A percentile compares a stretch with the other conserved stretches of the same genome.
Conservation (phyloP, 2,329 filamentous ascomycete genomes). For the Teratosphaeria gauchensis region DNA sequence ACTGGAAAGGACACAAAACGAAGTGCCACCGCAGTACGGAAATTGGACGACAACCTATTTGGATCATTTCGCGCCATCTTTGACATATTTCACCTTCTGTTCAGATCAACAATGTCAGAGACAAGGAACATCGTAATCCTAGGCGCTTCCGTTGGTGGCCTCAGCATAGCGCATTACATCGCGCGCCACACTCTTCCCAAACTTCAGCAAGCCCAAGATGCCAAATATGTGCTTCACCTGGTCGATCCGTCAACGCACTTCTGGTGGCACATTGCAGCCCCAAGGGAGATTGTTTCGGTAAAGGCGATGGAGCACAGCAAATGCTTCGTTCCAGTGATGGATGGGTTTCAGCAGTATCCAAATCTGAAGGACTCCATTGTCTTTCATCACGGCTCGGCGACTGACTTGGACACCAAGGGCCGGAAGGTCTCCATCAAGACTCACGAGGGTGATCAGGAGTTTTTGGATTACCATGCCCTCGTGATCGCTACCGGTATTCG, state of each 20-base stretch:
- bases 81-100: neutral
- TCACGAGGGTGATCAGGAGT: constrained; percentile 21
- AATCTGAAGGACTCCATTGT: constrained; percentile 23
- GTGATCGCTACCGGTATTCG: constrained; percentile 47
- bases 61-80: neutral
- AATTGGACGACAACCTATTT: neutral
- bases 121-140: constrained; percentile 41
- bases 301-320: constrained; percentile 38
- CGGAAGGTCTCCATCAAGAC: constrained; percentile 37
- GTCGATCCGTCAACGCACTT: constrained; percentile 45
- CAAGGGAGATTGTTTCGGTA: constrained; percentile 43
- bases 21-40: neutral
- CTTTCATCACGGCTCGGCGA: constrained; percentile 43
- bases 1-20: neutral
- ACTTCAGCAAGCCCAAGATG: constrained; percentile 18
- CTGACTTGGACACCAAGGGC: constrained; percentile 33
- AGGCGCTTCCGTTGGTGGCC: constrained; percentile 44
- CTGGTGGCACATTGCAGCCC: constrained; percentile 45
- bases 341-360: constrained; percentile 43
- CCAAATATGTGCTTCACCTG: constrained; percentile 43
- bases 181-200: constrained; percentile 43
- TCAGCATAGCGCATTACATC: constrained; percentile 45
- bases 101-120: constrained; percentile 18
- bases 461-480: constrained; percentile 43
- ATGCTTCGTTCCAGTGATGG: constrained; percentile 40